phyloP scores from a whole-genome alignment of 257 asterid species.

The Solanum pimpinellifolium region DNA sequence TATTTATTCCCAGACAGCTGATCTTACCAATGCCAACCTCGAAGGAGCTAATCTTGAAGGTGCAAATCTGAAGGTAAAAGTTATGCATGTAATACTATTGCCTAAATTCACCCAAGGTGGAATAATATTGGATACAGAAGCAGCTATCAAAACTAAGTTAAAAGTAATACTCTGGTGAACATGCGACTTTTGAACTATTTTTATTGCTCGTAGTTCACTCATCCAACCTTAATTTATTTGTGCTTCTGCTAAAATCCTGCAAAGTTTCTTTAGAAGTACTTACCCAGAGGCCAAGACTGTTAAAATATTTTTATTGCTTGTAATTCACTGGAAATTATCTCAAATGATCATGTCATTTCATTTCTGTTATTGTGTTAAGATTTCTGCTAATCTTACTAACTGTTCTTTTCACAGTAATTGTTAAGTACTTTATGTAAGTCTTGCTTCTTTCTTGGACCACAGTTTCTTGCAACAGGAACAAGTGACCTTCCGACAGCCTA shows the following conservation, averaged over 20 bases:
- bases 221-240: neutral
- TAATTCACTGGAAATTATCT: neutral
- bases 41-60: slow-evolving; percentile 98
- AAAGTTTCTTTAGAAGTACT: neutral
- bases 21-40: slow-evolving; percentile 96
- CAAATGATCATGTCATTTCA: neutral
- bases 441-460: neutral
- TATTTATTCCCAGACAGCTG: slow-evolving; percentile 57
- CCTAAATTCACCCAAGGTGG: neutral
- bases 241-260: neutral
- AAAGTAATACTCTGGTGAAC: neutral
- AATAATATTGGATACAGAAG: neutral
- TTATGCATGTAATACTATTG: neutral
- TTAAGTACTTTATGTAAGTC: neutral
- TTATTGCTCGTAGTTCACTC: neutral
- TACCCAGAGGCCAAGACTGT: neutral
- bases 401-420: neutral
- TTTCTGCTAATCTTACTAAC: neutral
- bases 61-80: slow-evolving; percentile 80
- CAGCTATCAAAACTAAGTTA: neutral
- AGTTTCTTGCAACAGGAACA: neutral
- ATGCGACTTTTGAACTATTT: neutral
- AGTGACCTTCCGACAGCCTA: neutral
- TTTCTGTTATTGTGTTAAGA: neutral
- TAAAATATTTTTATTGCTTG: neutral